phyloP scores from a whole-genome alignment of 352 stramenopile genomes.

The Elongisporangium senticosum region DNA sequence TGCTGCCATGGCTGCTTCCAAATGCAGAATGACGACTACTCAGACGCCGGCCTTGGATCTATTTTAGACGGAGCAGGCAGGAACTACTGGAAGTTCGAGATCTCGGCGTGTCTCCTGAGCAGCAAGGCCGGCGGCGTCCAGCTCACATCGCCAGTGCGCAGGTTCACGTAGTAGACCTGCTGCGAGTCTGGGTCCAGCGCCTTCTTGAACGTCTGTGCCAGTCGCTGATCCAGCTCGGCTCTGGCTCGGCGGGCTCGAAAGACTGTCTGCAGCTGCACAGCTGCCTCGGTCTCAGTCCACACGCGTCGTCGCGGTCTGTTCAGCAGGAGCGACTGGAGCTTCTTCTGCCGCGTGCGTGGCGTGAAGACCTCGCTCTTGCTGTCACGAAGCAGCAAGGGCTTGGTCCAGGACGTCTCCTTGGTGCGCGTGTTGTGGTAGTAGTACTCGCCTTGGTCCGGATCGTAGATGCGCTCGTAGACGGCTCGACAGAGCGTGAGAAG shows the following conservation, averaged over 20 bases:
- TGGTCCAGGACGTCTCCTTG: constrained; percentile 59
- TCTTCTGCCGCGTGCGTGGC: constrained; percentile 39
- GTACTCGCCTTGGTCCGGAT: constrained; percentile 36
- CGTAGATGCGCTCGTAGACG: constrained; percentile 72
- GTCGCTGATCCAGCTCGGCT: constrained; percentile 22
- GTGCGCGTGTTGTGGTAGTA: constrained; percentile 84
- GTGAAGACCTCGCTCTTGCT: constrained; percentile 39
- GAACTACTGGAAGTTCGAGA: constrained; percentile 19
- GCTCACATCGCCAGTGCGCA: constrained; percentile 52
- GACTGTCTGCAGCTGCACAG: constrained; percentile 43
- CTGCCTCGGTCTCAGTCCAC: constrained; percentile 48
- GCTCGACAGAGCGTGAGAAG: constrained; percentile 36
- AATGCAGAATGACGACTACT: not conserved
- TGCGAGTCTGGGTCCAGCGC: constrained; percentile 37
- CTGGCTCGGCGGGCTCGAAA: constrained; percentile 48
- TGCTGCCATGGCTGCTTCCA: constrained; percentile 4
- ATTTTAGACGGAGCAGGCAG: not conserved
- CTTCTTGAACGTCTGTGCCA: constrained; percentile 50
- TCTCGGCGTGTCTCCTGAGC: constrained; percentile 15
- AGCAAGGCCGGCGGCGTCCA: constrained; percentile 47
- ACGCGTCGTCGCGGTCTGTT: constrained; percentile 6
- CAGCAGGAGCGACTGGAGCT: constrained; percentile 19
- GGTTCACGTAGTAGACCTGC: constrained; percentile 73
- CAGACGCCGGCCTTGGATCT: not conserved
- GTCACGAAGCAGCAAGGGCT: constrained; percentile 44